Conservation (phyloP, 805 yeast genomes). For the Saccharomycopsis oosterbeekiorum region DNA sequence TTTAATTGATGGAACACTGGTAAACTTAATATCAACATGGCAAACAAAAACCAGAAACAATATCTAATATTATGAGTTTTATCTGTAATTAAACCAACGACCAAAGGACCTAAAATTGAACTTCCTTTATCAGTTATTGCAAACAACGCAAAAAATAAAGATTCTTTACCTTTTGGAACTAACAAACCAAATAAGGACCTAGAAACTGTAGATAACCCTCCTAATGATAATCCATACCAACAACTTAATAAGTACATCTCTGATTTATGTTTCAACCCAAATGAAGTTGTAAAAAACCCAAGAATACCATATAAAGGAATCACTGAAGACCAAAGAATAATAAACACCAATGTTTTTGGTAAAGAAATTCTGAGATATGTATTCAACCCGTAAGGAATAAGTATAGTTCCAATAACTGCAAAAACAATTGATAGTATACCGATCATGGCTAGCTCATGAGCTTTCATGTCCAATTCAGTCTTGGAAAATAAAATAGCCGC, state of each 20-base stretch:
- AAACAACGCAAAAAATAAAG: constrained; percentile 65
- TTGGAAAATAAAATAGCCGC: constrained; percentile 72
- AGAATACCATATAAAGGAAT: constrained; percentile 66
- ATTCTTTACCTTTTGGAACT: constrained; percentile 68
- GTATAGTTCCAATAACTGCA: constrained; percentile 58
- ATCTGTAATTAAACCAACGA: constrained; percentile 67
- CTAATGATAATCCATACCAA: constrained; percentile 70
- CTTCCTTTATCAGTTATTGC: constrained; percentile 77
- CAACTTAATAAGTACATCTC: constrained; percentile 63
- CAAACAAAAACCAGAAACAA: constrained; percentile 55
- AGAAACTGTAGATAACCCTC: constrained; percentile 62
- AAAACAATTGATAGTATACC: constrained; percentile 58
- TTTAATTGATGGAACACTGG: constrained; percentile 49
- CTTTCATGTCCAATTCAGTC: constrained; percentile 57
- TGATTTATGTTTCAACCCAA: constrained; percentile 53
- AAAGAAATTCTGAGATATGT: constrained; percentile 33
- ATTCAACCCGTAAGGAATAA: constrained; percentile 38
- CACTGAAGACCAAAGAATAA: constrained; percentile 50
- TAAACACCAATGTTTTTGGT: constrained; percentile 38
- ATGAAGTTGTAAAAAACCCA: constrained; percentile 44
- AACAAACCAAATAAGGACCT: constrained; percentile 58
- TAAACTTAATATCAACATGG: constrained; percentile 42
- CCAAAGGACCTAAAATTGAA: constrained; percentile 60
- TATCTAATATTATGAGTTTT: constrained; percentile 64
- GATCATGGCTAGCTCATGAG: constrained; percentile 52